Evolutionary conservation across 2,329 filamentous ascomycete species (phyloP).

Genomic region (Alternaria sp.): DNA sequence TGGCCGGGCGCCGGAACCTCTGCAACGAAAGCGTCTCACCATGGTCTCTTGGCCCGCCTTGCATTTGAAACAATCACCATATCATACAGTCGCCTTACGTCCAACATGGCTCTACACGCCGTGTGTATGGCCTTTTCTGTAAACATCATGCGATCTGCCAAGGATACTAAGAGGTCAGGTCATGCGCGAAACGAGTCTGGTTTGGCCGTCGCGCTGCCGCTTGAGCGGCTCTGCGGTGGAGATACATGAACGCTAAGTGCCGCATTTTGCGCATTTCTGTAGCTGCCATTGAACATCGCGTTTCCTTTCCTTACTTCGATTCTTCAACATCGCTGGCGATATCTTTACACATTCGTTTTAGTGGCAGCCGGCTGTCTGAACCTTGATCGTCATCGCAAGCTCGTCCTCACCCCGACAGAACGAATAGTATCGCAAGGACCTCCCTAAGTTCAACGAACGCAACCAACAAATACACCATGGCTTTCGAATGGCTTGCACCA

Average conservation of each 20-base stretch:
- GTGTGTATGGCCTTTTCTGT: constrained; percentile 23
- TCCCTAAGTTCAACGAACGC: not conserved
- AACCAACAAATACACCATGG: constrained; percentile 24
- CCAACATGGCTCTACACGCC: constrained; percentile 15
- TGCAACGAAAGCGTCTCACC: constrained; percentile 30
- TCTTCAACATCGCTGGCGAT: constrained; percentile 17
- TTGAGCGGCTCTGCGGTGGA: constrained; percentile 13
- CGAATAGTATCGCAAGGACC: not conserved
- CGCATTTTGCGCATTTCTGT: constrained; percentile 16
- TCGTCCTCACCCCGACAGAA: not conserved
- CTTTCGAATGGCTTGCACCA: constrained; percentile 38
- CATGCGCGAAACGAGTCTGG: constrained; percentile 30
- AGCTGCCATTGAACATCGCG: constrained; percentile 14
- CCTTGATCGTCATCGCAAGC: not conserved
- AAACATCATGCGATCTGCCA: constrained; percentile 25
- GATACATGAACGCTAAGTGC: constrained; percentile 21
- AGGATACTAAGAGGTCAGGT: constrained; percentile 19
- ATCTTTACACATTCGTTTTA: constrained; percentile 3
- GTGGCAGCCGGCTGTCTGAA: constrained; percentile 32
- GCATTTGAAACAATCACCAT: constrained; percentile 28
- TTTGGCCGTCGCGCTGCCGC: constrained; percentile 31
- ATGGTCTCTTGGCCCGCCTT: constrained; percentile 29
- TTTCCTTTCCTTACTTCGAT: constrained; percentile 11
- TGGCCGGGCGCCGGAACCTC: constrained; percentile 6
- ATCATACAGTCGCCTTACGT: constrained; percentile 16